Percentiles rank a stretch among this genome's conserved stretches.
These are phyloP conservation scores for Amyloporia xantha DNA, from an alignment of 768 basidiomycete species.

Conservation along the genomic window DNA sequence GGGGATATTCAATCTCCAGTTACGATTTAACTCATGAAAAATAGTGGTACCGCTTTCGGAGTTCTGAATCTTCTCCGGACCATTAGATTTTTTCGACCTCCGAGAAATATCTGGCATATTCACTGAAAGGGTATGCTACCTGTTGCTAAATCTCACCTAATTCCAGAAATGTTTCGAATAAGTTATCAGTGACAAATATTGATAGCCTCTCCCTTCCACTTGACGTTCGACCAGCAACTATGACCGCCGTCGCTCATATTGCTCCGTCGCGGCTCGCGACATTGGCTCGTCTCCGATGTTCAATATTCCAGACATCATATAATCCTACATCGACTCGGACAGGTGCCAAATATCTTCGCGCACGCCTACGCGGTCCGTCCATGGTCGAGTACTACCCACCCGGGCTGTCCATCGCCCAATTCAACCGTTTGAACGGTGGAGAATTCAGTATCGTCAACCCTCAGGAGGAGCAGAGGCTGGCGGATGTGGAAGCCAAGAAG, in stretches of 20 bases:
- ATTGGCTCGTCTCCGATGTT: conserved; percentile 58
- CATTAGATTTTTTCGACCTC: no score
- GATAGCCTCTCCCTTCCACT: no score
- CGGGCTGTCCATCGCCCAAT: conserved; percentile 47
- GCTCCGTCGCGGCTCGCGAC: conserved; percentile 47
- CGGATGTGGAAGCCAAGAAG: conserved; percentile 62
- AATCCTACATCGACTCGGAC: conserved; percentile 79
- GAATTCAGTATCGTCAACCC: conserved; percentile 47
- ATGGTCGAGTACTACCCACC: conserved; percentile 81
- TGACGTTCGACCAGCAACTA: no score
- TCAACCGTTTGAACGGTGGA: conserved; percentile 34
- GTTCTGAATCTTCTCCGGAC: no score
- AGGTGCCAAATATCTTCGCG: conserved; percentile 87
- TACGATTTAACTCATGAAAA: no score
- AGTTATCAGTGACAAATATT: no score
- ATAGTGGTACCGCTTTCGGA: no score
- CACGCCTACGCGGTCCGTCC: conserved; percentile 75
- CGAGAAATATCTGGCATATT: no score
- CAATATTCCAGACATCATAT: conserved; percentile 82
- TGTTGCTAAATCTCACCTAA: no score
- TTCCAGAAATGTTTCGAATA: no score
- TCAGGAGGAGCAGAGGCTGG: conserved; percentile 58
- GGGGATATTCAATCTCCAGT: no score
- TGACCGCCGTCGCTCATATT: conserved; percentile 30
- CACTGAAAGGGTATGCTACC: no score